These are phyloP conservation scores for Euphorbia lathyris DNA, from an alignment of 345 rosid species.

Conservation along the genomic window DNA sequence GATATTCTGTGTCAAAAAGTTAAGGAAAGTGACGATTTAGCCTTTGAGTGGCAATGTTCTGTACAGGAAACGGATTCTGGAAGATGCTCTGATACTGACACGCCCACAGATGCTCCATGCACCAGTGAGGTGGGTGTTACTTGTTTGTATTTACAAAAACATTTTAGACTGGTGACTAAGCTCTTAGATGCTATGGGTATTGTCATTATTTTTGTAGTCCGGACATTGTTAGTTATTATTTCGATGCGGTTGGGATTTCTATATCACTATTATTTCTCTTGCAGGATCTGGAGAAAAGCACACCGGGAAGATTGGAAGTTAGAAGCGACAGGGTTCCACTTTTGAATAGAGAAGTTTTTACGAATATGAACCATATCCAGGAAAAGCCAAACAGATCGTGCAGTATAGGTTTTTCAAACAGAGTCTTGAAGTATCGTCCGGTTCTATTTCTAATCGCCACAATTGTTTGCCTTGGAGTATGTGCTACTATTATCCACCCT, in stretches of 20 bases:
- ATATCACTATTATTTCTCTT: slow-evolving; percentile 8
- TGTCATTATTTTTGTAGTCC: not conserved
- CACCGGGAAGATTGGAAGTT: slow-evolving; percentile 22
- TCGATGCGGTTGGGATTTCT: not conserved
- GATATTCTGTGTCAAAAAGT: slow-evolving; percentile 33
- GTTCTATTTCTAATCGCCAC: slow-evolving; percentile 38
- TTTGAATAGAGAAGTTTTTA: slow-evolving; percentile 46
- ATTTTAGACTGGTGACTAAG: too few relatives aligned
- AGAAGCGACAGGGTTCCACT: slow-evolving; percentile 47
- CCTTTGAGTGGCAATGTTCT: slow-evolving; percentile 19
- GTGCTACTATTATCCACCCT: slow-evolving; percentile 73
- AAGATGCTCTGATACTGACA: slow-evolving; percentile 31
- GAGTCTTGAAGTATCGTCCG: slow-evolving; percentile 42
- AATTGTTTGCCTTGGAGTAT: slow-evolving; percentile 62
- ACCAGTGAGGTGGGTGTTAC: slow-evolving; percentile 45
- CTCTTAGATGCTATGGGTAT: not conserved
- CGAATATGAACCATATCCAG: slow-evolving; percentile 40
- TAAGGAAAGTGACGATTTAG: slow-evolving; percentile 21
- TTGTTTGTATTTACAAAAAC: not conserved
- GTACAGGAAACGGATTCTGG: slow-evolving; percentile 25
- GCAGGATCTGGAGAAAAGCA: slow-evolving; percentile 49
- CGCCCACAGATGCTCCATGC: slow-evolving; percentile 32
- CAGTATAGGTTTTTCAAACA: slow-evolving; percentile 26
- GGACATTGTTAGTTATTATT: not conserved
- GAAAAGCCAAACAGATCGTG: slow-evolving; percentile 45